phyloP scores from a whole-genome alignment of 352 stramenopile genomes.

The Pythium myriotylum region DNA sequence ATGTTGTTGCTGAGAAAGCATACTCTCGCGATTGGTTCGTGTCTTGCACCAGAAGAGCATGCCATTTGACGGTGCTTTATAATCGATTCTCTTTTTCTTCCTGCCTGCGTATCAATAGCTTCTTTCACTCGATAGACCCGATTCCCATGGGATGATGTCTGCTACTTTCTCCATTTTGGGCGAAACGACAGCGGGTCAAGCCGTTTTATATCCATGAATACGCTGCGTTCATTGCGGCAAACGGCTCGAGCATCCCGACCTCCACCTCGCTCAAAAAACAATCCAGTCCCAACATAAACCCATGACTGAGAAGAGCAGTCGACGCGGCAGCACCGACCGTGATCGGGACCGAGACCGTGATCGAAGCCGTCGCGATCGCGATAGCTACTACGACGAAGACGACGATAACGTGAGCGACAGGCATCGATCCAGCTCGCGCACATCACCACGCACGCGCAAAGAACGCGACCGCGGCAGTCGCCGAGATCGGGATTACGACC shows the following conservation, averaged over 20 bases:
- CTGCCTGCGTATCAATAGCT: too few relatives aligned
- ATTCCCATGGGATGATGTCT: background rate
- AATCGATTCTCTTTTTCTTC: too few relatives aligned
- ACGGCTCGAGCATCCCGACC: background rate
- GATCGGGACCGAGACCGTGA: constrained; percentile 24
- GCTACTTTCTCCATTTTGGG: background rate
- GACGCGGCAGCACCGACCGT: constrained; percentile 14
- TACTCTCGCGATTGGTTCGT: constrained; percentile 10
- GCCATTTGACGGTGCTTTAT: too few relatives aligned
- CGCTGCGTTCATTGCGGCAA: background rate
- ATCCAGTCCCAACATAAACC: background rate
- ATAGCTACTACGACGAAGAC: constrained; percentile 24
- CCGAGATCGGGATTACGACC: constrained; percentile 29
- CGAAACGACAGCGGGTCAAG: background rate
- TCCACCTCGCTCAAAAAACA: background rate
- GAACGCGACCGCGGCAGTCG: constrained; percentile 43
- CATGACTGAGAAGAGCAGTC: constrained; percentile 27
- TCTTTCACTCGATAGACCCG: background rate
- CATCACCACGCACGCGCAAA: constrained; percentile 19
- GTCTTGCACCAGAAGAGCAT: constrained; percentile 8
- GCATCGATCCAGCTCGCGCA: constrained; percentile 10
- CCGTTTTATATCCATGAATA: constrained; percentile 22
- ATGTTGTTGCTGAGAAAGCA: constrained; percentile 23
- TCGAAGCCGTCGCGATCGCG: constrained; percentile 19
- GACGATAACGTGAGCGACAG: constrained; percentile 9